Conservation (phyloP, 352 stramenopile genomes). For the Phytophthora pseudosyringae region DNA sequence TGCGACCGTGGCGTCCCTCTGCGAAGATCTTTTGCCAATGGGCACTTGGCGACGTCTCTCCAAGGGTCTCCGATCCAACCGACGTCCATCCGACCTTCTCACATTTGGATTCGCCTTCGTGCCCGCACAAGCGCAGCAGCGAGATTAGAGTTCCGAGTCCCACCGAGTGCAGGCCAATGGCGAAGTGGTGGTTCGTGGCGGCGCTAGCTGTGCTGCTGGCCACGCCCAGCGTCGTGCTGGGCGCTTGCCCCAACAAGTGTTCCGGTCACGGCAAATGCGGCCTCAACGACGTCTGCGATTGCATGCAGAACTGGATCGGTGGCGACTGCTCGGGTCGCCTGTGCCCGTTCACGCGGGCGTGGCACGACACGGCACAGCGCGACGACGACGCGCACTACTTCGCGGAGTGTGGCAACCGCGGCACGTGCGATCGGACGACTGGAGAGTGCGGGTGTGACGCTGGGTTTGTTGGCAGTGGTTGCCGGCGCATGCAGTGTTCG, state of each 20-base stretch:
- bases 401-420: slow-evolving; percentile 67
- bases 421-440: slow-evolving; percentile 70
- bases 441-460: slow-evolving; percentile 85
- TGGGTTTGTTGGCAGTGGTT: slow-evolving; percentile 79
- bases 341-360: slow-evolving; percentile 61
- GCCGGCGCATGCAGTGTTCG: slow-evolving; percentile 62
- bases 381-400: slow-evolving; percentile 63
- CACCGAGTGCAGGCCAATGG: slow-evolving; percentile 13
- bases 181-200: slow-evolving; percentile 43
- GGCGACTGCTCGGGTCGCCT: slow-evolving; percentile 63
- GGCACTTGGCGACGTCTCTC: slow-evolving; percentile 17
- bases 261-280: slow-evolving; percentile 69
- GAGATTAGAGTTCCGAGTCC: not conserved
- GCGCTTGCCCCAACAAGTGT: slow-evolving; percentile 66
- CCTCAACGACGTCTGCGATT: slow-evolving; percentile 66
- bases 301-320: slow-evolving; percentile 63
- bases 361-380: slow-evolving; percentile 53
- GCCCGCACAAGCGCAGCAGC: not conserved
- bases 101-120: slow-evolving; percentile 30
- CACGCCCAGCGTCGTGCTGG: slow-evolving; percentile 35
- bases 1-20: not conserved
- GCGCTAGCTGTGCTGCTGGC: slow-evolving; percentile 46
- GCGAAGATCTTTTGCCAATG: slow-evolving; percentile 20
- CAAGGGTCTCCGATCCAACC: slow-evolving; percentile 6
- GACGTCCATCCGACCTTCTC: not conserved